Base-by-base conservation (phyloP, 2,329 filamentous ascomycete species). In the Teratosphaeria viscida region DNA sequence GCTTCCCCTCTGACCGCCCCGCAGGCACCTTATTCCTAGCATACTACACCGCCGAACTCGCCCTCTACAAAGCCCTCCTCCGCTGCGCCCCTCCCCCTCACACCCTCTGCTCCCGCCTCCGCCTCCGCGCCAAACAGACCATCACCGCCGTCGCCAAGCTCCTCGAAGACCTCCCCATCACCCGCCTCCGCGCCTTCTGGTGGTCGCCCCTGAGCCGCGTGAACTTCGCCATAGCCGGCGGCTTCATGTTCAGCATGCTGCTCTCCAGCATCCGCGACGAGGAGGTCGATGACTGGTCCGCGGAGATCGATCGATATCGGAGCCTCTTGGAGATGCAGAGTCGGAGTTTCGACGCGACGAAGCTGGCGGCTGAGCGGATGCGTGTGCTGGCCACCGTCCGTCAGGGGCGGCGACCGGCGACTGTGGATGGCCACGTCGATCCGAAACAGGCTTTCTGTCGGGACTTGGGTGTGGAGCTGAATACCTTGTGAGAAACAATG, bases 241-340 rank as follows among this genome's bases (percentile, higher is more conserved):
- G 61, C 2, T 66, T 65, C 62, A 64, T 66, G 62, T 65, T 65
- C 56, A 59, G 60, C 7, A 65, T 66, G 65, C 61, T 66, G 16
- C 56, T 65, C 1, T 62, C 61, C 3, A 63, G 61, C 16, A 57
- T 63, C 8, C 57, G 63, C 5, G 63, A 64, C 43, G 62, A 61
- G 8, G 65, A 65, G 5, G 59, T 63, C 8, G 60, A 65, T 11
- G 63, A 62, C 57, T 66, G 65, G 65, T 62, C 61, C 7, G 61
- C 54, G n/a, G 65, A 66, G 43, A 64, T 66, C 29, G 57, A 55
- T 5, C 56, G 62, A 2, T 66, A 66, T 52, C 58, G 63, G 10
- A 47, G 63, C 26, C 35, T 66, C 52, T 59, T 66, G 2, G 65
- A 65, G 37, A 63, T 66, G 65, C 65, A 66, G 35, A 66, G 65